These are phyloP conservation scores for Exophiala mesophila DNA, from an alignment of 2,329 filamentous ascomycete species.

Conservation along the genomic window DNA sequence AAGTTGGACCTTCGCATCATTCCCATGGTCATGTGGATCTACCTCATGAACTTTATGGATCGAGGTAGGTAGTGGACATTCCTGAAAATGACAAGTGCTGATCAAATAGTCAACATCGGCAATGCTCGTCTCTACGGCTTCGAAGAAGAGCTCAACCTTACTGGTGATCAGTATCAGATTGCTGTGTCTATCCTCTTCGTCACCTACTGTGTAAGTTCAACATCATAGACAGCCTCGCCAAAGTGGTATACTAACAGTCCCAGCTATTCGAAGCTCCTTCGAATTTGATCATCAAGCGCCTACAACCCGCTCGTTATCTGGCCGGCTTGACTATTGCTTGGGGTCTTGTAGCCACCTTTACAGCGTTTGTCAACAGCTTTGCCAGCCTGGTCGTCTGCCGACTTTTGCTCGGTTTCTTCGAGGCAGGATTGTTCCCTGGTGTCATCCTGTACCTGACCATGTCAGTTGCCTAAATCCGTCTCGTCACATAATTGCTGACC, in stretches of 20 bases:
- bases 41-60: conserved; percentile 62
- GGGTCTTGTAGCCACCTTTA: conserved; percentile 31
- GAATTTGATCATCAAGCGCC: conserved; percentile 10
- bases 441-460: conserved; percentile 43
- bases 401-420: conserved; percentile 57
- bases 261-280: conserved; percentile 6
- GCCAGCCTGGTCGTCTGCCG: conserved; percentile 57
- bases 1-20: conserved; percentile 38
- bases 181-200: conserved; percentile 63
- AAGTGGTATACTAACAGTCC: background rate
- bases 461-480: conserved; percentile 39
- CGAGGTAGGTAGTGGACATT: conserved; percentile 15
- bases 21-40: conserved; percentile 43
- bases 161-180: conserved; percentile 62
- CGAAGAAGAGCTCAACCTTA: conserved; percentile 57
- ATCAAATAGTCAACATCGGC: conserved; percentile 59
- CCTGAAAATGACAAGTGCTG: background rate
- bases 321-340: conserved; percentile 4
- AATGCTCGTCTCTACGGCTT: conserved; percentile 63
- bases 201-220: conserved; percentile 49
- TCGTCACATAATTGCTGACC: background rate
- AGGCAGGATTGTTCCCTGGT: conserved; percentile 62
- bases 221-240: background rate
- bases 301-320: conserved; percentile 7
- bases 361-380: conserved; percentile 42